Base-by-base conservation (phyloP, 2,329 filamentous ascomycete genomes). In the Aspergillus sp. region DNA sequence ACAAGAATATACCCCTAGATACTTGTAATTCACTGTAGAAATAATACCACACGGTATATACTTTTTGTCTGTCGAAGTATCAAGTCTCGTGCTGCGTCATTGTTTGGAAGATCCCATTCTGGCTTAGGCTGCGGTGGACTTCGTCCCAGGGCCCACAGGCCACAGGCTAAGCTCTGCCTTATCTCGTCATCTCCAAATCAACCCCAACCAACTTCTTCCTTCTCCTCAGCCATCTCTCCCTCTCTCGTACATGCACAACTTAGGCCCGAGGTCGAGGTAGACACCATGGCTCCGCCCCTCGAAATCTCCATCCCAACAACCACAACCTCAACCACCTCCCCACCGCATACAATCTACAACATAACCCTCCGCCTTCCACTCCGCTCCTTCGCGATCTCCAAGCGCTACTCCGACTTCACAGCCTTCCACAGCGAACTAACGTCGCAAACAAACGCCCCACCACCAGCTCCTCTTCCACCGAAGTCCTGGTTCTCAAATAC, bases 381-480 rank as follows among this genome's bases (percentile, higher is more conserved):
- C 34, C 83, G 85, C 58, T 83, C 84, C 53, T 84, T 85, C 67
- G 85, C 81, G 48, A 75, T 87, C 59, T 80, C 80, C 50, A 89
- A 89, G 73, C 86, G 87, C 66, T 89, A 89, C 78, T 87, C 85
- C 55, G 87, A 89, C 74, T 89, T 89, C 74, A 72, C 79, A 48
- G 69, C 80, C 57, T 83, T 89, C 59, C 81, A 89, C 74, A 73
- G 74, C 3, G 74, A 79, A 2, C 78, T 89, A 7, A 76, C 77
- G 38, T 77, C 80, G 23, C 81, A 86, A 66, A 81, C 83, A 7
- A 82, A 81, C 65, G 64, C 75, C 11, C 67, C 83, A 8, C 86
- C 87, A 2, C 86, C 87, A 0, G 76, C 76, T 0, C 66, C 84
- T 0, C 77, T 89, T 0, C 87, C 87, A 1, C 72, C 79, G 0